Evolutionary conservation across 768 basidiomycete genomes (phyloP), one percentile per base, ranked within the genome.

Genomic region (Phaeotremella fagi): DNA sequence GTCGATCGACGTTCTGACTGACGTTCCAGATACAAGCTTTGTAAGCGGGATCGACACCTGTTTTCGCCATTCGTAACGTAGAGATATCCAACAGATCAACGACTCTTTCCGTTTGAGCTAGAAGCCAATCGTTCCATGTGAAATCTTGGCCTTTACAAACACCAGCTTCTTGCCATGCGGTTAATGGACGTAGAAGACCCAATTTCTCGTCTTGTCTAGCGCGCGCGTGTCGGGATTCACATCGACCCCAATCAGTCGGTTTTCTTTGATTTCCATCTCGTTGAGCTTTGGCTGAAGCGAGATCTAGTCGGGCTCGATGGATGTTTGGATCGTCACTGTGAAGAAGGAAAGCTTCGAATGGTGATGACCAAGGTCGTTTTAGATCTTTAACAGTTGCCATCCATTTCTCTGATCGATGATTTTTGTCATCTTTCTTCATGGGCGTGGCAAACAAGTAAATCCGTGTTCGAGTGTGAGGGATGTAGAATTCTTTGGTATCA

Each of bases 1-100:
- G 86, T 14, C 92, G 83, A 74, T 97, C 92, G 22, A 95, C 92
- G 63, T 97, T 97, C 75, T 97, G 92, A 2, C 89, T 91, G 4
- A 97, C 80, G 73, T 97, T 97, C 91, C 91, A 95, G 1, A 97
- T 87, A 74, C 71, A 92, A 85, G 89, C 90, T 70, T 94, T 91
- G 74, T 85, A 92, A 0, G 82, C 85, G 0, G 90, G 84, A 67
- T 95, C 92, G 20, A 89, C 79, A 2, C 87, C 89, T 33, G 82
- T 80, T 55, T 80, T 81, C 0, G 90, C 87, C 33, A 86, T 83
- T 27, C 90, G 86, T 44, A 97, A 79, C 25, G 85, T 78, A 69
- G 81, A 86, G 60, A 95, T 94, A 65, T 97, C 92, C 84, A 94
- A 86, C 60, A 97, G 75, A 72, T 97, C 92, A 84, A 89, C 87